These are phyloP conservation scores for Lactarius psammicola DNA, from an alignment of 768 basidiomycete species.

Conservation along the genomic window DNA sequence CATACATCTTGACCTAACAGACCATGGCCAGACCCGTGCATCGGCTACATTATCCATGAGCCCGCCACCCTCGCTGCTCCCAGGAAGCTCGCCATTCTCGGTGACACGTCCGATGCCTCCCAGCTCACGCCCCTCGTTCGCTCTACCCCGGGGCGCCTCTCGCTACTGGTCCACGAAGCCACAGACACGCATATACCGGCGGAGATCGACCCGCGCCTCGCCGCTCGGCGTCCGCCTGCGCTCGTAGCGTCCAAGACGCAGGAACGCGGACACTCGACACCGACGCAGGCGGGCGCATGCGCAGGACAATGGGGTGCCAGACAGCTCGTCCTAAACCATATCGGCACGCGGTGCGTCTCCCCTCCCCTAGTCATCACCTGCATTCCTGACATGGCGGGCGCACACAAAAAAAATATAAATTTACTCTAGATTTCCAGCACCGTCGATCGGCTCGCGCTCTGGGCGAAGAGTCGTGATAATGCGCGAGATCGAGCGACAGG, in stretches of 20 bases:
- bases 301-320: constrained; percentile 60
- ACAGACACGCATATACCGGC: constrained; percentile 71
- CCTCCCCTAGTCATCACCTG: neutral
- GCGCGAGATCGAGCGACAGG: constrained; percentile 60
- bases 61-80: constrained; percentile 34
- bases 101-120: constrained; percentile 71
- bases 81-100: constrained; percentile 72
- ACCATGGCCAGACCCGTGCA: constrained; percentile 64
- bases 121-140: constrained; percentile 51
- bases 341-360: constrained; percentile 57
- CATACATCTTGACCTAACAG: neutral
- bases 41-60: constrained; percentile 77
- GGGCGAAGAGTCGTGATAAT: constrained; percentile 44
- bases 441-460: constrained; percentile 36
- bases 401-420: too few species aligned
- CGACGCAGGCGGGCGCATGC: constrained; percentile 74
- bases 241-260: constrained; percentile 41
- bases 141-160: constrained; percentile 31
- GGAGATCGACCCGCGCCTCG: constrained; percentile 49
- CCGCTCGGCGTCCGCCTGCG: constrained; percentile 40
- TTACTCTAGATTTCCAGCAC: constrained; percentile 60
- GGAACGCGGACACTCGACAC: constrained; percentile 75
- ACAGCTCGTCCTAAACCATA: constrained; percentile 72
- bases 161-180: constrained; percentile 83
- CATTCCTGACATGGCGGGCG: constrained; percentile 4